Conservation (phyloP, 805 yeast genomes). For the Blastobotrys mokoenaii region DNA sequence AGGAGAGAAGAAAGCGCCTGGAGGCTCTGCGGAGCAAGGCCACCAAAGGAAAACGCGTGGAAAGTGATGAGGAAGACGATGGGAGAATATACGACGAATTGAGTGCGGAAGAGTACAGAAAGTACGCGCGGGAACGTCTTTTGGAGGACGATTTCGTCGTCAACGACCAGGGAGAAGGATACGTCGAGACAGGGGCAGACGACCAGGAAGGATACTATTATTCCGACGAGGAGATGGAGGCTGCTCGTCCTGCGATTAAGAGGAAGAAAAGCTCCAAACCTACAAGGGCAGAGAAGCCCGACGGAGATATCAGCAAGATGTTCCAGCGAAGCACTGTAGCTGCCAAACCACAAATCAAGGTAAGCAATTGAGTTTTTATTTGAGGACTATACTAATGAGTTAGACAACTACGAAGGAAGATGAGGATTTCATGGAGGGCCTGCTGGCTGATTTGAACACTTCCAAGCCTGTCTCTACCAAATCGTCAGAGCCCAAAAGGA, state of each 20-base stretch:
- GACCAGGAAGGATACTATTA: slow-evolving; percentile 55
- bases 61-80: slow-evolving; percentile 30
- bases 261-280: slow-evolving; percentile 24
- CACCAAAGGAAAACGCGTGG: background rate
- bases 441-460: too few species aligned
- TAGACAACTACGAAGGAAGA: too few species aligned
- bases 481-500: too few species aligned
- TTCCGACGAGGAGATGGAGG: slow-evolving; percentile 24
- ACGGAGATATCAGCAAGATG: slow-evolving; percentile 30
- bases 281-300: slow-evolving; percentile 20
- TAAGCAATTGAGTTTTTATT: too few species aligned
- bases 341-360: too few species aligned
- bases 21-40: too few species aligned
- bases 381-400: too few species aligned
- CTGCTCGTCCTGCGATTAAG: slow-evolving; percentile 21
- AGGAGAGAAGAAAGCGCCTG: too few species aligned
- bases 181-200: slow-evolving; percentile 87
- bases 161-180: slow-evolving; percentile 90
- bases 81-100: slow-evolving; percentile 76
- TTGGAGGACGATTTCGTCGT: slow-evolving; percentile 89
- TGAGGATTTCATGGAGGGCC: too few species aligned
- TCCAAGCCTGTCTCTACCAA: too few species aligned
- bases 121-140: slow-evolving; percentile 69
- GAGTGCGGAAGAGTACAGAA: slow-evolving; percentile 70
- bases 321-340: too few species aligned